phyloP scores from a whole-genome alignment of 2,329 filamentous ascomycete genomes.

The Teratosphaeriaceae sp. region DNA sequence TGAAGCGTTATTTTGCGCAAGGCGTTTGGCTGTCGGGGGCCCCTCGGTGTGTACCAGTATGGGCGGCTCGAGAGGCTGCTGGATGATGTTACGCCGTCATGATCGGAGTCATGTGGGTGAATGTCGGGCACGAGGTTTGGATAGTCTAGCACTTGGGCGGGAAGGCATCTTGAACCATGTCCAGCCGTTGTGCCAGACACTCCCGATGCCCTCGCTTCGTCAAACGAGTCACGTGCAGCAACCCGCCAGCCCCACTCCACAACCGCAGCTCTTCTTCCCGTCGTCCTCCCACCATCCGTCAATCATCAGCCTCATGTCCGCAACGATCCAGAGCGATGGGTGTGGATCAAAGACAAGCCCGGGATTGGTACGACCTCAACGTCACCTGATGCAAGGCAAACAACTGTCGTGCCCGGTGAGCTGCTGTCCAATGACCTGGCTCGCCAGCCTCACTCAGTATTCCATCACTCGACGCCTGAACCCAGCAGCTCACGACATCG shows the following conservation, averaged over 20 bases:
- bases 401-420: background rate
- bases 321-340: too few species aligned
- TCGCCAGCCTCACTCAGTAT: background rate
- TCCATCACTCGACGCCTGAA: too few species aligned
- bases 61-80: constrained; percentile 1
- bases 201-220: too few species aligned
- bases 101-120: constrained; percentile 1
- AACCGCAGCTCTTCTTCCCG: too few species aligned
- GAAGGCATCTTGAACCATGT: background rate
- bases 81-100: constrained; percentile 7
- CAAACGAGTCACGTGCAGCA: too few species aligned
- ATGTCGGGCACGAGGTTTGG: background rate
- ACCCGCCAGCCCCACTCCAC: too few species aligned
- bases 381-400: constrained; percentile 2
- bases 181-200: too few species aligned
- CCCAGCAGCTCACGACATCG: background rate
- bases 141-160: constrained; percentile 1
- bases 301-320: too few species aligned
- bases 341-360: too few species aligned
- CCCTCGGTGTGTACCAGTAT: constrained; percentile 4
- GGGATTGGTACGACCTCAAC: background rate
- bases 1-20: background rate
- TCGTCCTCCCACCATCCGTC: too few species aligned
- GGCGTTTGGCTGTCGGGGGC: background rate
- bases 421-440: background rate